phyloP scores from a whole-genome alignment of 2,329 filamentous ascomycete species.

The Chaetothyriales sp. region DNA sequence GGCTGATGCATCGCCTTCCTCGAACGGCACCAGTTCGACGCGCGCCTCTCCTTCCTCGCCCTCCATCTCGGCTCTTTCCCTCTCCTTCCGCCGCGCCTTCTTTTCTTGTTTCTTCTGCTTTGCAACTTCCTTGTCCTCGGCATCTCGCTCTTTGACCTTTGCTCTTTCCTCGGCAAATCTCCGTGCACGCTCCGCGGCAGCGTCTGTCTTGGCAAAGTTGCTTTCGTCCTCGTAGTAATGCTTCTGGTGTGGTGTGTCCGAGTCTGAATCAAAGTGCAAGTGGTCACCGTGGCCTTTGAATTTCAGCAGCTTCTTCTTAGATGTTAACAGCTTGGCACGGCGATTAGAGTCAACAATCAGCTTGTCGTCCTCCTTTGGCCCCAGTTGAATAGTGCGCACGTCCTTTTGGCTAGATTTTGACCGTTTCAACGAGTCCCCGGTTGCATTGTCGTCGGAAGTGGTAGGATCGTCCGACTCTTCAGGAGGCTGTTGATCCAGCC shows the following conservation, averaged over 20 bases:
- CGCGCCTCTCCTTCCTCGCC: conserved; percentile 10
- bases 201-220: conserved; percentile 62
- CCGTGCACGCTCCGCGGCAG: conserved; percentile 51
- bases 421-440: not conserved
- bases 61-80: conserved; percentile 24
- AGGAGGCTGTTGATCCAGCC: conserved; percentile 24
- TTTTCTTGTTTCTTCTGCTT: conserved; percentile 52
- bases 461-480: conserved; percentile 28
- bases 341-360: conserved; percentile 87
- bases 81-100: conserved; percentile 29
- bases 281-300: conserved; percentile 77
- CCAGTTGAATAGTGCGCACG: conserved; percentile 21
- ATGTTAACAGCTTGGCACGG: conserved; percentile 83
- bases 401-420: conserved; percentile 19
- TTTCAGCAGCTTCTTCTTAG: conserved; percentile 86
- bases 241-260: conserved; percentile 48
- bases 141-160: conserved; percentile 58
- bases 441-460: not conserved
- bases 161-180: conserved; percentile 58
- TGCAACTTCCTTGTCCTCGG: conserved; percentile 65
- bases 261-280: conserved; percentile 70
- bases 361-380: conserved; percentile 45
- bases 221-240: conserved; percentile 83
- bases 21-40: not conserved
- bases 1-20: not conserved